Base-by-base conservation (phyloP, 139 green algal species). In the Asterochloris sp. region DNA sequence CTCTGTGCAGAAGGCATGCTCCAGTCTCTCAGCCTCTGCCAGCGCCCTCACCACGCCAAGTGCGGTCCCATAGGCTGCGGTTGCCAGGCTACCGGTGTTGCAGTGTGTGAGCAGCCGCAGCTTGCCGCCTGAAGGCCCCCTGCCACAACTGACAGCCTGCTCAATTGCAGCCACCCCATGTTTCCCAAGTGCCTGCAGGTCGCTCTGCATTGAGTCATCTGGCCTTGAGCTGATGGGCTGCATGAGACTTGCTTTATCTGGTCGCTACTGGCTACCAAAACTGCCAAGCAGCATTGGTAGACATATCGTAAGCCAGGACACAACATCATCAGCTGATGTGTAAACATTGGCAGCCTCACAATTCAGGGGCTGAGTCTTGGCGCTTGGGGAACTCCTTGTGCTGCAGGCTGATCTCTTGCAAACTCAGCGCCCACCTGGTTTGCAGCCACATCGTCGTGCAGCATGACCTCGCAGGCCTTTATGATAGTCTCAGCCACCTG, bases 51-150 rank as follows among this genome's bases (percentile, higher is more conserved):
- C 92, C 1, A 98, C 92, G 67, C 96, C 96, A 78, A 99, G 89
- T 14, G 96, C 96, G 0, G 96, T 99, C 69, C 96, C 96, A 74
- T 93, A 98, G 0, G 87, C 92, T 0, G 94, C 94, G 0, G 95
- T 98, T 13, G 96, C 96, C 71, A 99, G 91, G 85, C 90, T 96
- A 79, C 96, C 96, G 0, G 96, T 98, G 91, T 99, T 99, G 91
- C 96, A 99, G 91, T 98, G 93, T 9, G 96, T 99, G 74, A 99
- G 88, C 62, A 99, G 92, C 11, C 88, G 84, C 63, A 99, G 27
- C n/a, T 23, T 83, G 69, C 63, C 61, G 61, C 28, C 60, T 61
- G 1, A 66, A 62, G 28, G 80, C 21, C 23, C 77, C 71, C 81
- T 87, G 78, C 0, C 87, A 83, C 38, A 54, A 54, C 38, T 83